Evolutionary conservation across 345 rosid species (phyloP), one percentile per base, ranked within the genome.

Genomic region (Rhizophora apiculata): DNA sequence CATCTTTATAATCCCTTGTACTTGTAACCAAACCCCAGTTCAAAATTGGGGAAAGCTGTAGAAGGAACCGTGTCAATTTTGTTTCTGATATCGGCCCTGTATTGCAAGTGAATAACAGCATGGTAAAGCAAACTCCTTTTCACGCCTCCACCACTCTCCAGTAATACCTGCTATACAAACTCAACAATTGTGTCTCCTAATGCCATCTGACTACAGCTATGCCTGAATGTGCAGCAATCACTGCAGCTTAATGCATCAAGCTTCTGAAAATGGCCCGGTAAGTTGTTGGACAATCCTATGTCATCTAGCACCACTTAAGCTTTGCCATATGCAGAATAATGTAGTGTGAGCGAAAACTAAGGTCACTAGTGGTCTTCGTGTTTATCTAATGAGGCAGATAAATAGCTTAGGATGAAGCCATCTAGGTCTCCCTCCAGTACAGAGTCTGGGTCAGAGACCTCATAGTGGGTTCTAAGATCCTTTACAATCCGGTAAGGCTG

Each of bases 401-500:
- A 79, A 75, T 85, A 89, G 86, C 95, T 85, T 80, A 90, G 73
- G 60, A 93, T 85, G 79, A 93, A 93, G 71, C 84, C 91, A 72
- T 93, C 96, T 9, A 93, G 79, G 68, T 88, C 93, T 77, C 97
- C 98, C 63, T 88, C 96, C 21, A 94, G 90, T 36, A 94, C 93
- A 4, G 96, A 84, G 69, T 94, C 96, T 32, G 99, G 95, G 74
- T 94, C 87, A 9, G 89, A 89, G 56, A 92, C 96, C 74, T 95
- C 99, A 30, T 86, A 88, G 65, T 88, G 90, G 60, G 99, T 92
- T 60, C 97, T 77, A 32, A 90, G 90, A 84, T 95, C 99, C 83
- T 95, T 95, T 55, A 95, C 97, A 92, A 92, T 86, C 56, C 87
- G 85, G 70, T 95, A 95, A 63, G 96, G 97, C 97, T 94, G 86